Base-by-base conservation (phyloP, 1,284 basidiomycete genomes). In the Agroathelia rolfsii region DNA sequence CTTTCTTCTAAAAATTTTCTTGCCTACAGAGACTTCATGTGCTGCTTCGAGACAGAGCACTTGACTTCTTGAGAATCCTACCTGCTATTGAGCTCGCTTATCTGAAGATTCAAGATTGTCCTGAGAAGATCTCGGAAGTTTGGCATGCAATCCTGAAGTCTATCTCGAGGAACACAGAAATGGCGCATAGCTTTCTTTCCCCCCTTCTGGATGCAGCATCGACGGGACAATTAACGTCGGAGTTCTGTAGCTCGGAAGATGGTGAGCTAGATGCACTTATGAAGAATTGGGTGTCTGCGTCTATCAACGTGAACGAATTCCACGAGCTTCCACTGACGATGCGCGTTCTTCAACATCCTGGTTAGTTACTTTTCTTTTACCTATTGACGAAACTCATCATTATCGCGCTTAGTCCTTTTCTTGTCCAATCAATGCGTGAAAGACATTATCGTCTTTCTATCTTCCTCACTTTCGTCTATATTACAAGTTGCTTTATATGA, bases 81-180 rank as follows among this genome's bases (percentile, higher is more conserved):
- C n/a, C n/a, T n/a, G n/a, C n/a, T n/a, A n/a, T n/a, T n/a, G n/a
- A n/a, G n/a, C n/a, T n/a, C n/a, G n/a, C n/a, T n/a, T n/a, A n/a
- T n/a, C n/a, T n/a, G n/a, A n/a, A n/a, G n/a, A n/a, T n/a, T n/a
- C n/a, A n/a, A n/a, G n/a, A n/a, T n/a, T n/a, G n/a, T n/a, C n/a
- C n/a, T n/a, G n/a, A n/a, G n/a, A n/a, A n/a, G 5, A 51, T 52
- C 15, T 39, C 51, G 6, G 34, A 43, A 2, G 45, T 69, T 3
- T 76, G 73, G 73, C 60, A 61, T 20, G 44, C 49, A 0, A 45
- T 72, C 1, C 56, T 77, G 3, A 34, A 41, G 5, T 48, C 49
- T 0, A 43, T 66, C 2, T 48, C 58, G 0, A 32, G 46, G n/a
- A 46, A 58, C 27, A 47, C 54, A 0, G 53, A 53, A 4, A 42